These are phyloP conservation scores for Wickerhamomyces bovis DNA, from an alignment of 805 yeast species.

Conservation along the genomic window DNA sequence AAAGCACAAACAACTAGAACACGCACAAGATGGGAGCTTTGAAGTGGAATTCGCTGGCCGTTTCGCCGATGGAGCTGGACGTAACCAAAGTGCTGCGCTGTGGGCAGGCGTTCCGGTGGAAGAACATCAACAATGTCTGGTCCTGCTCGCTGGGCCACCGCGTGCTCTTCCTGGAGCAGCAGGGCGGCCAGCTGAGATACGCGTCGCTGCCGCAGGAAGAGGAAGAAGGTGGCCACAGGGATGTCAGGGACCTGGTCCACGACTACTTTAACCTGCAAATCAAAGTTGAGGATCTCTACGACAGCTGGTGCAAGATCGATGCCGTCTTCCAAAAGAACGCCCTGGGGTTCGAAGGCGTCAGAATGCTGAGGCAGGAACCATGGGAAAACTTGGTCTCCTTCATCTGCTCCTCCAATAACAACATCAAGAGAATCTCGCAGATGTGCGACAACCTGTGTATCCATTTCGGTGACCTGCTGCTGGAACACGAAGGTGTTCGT, in stretches of 20 bases:
- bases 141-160: conserved; percentile 54
- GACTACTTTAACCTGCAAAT: conserved; percentile 71
- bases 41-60: conserved; percentile 15
- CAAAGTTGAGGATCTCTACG: conserved; percentile 46
- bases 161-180: conserved; percentile 63
- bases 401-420: conserved; percentile 94
- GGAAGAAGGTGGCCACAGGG: no score
- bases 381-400: conserved; percentile 93
- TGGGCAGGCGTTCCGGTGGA: conserved; percentile 71
- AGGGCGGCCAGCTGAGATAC: conserved; percentile 34
- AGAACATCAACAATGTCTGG: conserved; percentile 56
- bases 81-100: conserved; percentile 65
- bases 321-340: conserved; percentile 35
- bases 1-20: no score
- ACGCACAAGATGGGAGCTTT: conserved; percentile 1
- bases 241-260: conserved; percentile 41
- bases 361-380: conserved; percentile 90
- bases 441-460: conserved; percentile 81
- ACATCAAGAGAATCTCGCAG: conserved; percentile 85
- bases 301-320: conserved; percentile 58
- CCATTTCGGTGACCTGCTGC: conserved; percentile 61
- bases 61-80: conserved; percentile 40
- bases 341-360: conserved; percentile 53
- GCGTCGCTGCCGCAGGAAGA: conserved; percentile 33
- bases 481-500: conserved; percentile 43